Conservation (phyloP, 768 basidiomycete species). For the Lentinus tigrinus region DNA sequence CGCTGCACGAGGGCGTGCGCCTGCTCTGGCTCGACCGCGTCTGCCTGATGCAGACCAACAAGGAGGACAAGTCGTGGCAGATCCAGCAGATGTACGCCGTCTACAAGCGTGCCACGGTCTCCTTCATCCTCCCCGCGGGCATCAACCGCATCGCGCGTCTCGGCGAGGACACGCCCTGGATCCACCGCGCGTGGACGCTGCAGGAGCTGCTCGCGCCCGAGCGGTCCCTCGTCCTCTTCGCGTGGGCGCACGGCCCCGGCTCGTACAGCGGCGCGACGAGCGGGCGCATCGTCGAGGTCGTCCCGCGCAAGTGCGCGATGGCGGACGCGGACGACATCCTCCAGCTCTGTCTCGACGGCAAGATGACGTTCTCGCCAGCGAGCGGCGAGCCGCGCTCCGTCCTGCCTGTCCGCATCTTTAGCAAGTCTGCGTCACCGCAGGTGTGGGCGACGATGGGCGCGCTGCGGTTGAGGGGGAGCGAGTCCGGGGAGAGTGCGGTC, state of each 20-base stretch:
- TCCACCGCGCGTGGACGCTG: conserved; percentile 21
- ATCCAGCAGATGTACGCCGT: conserved; percentile 21
- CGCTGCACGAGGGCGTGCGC: neutral
- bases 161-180: conserved; percentile 20
- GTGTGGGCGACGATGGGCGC: conserved; percentile 9
- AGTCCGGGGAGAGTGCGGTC: neutral
- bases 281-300: conserved; percentile 2
- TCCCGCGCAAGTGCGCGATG: conserved; percentile 1
- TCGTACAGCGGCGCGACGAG: neutral
- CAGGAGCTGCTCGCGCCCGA: conserved; percentile 19
- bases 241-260: conserved; percentile 1
- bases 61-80: conserved; percentile 21
- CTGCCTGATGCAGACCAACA: conserved; percentile 23
- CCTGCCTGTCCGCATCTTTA: conserved; percentile 1
- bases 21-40: conserved; percentile 24
- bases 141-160: conserved; percentile 15
- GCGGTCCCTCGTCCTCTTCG: conserved; percentile 8
- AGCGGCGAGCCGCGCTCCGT: neutral
- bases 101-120: conserved; percentile 13
- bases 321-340: conserved; percentile 4
- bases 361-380: neutral
- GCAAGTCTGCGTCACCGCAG: neutral
- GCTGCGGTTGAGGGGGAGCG: conserved; percentile 4
- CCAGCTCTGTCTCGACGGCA: conserved; percentile 1
- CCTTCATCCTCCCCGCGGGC: conserved; percentile 21